Conservation (phyloP, 1,139 yeast species). For the Sugiyamaella pinicola region DNA sequence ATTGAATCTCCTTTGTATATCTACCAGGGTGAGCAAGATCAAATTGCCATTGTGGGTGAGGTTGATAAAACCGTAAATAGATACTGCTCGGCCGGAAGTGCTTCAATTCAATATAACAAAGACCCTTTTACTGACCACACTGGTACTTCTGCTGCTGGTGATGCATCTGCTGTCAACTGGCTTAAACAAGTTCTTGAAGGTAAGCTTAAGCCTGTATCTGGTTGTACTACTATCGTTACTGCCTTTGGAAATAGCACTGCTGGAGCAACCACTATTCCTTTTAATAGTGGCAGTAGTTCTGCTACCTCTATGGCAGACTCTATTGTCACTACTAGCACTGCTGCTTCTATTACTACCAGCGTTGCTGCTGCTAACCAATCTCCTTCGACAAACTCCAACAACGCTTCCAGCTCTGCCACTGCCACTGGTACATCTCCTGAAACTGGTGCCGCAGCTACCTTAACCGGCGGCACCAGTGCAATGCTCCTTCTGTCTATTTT, state of each 20-base stretch:
- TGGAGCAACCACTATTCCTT: constrained; percentile 11
- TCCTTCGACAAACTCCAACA: not conserved
- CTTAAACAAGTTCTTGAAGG: constrained; percentile 25
- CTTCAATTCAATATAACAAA: constrained; percentile 29
- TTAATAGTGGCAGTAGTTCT: constrained; percentile 13
- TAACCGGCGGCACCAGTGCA: not conserved
- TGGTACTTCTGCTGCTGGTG: constrained; percentile 24
- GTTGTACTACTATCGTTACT: constrained; percentile 21
- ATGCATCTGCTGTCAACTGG: constrained; percentile 28
- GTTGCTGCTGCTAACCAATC: constrained; percentile 6
- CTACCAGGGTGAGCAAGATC: constrained; percentile 39
- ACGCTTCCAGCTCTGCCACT: constrained; percentile 6
- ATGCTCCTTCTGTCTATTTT: not conserved
- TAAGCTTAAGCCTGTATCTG: constrained; percentile 7
- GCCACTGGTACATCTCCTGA: constrained; percentile 14
- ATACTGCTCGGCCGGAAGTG: constrained; percentile 37
- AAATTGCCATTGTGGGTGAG: constrained; percentile 30
- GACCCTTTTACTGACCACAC: constrained; percentile 28
- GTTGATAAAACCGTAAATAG: constrained; percentile 30
- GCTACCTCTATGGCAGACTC: constrained; percentile 12
- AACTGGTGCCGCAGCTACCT: constrained; percentile 10
- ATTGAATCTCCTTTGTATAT: constrained; percentile 35
- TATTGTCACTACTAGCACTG: constrained; percentile 4
- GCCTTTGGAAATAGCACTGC: constrained; percentile 11
- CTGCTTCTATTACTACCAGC: constrained; percentile 17